A percentile compares a stretch with the other conserved stretches of the same genome.
Conservation (phyloP, 306 rosid species). For the Trichosanthes truncata region DNA sequence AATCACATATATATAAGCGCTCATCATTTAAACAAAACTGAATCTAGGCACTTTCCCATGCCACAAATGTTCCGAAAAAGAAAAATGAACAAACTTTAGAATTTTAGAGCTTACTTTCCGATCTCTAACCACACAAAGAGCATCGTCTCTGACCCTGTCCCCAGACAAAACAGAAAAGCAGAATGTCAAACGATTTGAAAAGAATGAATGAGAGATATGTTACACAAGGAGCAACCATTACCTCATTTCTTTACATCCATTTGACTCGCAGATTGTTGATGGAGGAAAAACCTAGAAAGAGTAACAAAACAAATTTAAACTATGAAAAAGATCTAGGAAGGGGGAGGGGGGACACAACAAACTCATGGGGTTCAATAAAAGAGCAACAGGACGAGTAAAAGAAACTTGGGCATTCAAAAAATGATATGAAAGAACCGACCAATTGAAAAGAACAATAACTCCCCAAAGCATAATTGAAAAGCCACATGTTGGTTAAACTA, state of each 20-base stretch:
- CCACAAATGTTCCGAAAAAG: background rate
- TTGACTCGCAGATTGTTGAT: conserved; percentile 35
- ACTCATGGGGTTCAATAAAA: background rate
- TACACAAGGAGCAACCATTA: conserved; percentile 15
- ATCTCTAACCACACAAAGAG: conserved; percentile 30
- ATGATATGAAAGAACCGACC: background rate
- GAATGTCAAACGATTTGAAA: conserved; percentile 2
- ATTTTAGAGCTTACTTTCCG: conserved; percentile 48
- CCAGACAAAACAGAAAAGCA: conserved; percentile 22
- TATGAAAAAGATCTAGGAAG: background rate
- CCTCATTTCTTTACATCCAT: conserved; percentile 58
- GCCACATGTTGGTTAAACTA: background rate
- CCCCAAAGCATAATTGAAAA: background rate
- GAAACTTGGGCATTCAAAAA: background rate
- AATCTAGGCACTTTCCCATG: background rate
- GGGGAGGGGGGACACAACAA: background rate
- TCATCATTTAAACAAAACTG: background rate
- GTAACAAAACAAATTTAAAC: background rate
- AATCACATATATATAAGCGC: background rate
- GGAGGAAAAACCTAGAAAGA: conserved; percentile 36
- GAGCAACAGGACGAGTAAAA: background rate
- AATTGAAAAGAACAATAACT: background rate
- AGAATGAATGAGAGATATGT: background rate
- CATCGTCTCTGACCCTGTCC: conserved; percentile 53
- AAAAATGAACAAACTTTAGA: background rate